Conservation (phyloP, 192 early-diverging fungal genomes). For the Diversispora eburnea region DNA sequence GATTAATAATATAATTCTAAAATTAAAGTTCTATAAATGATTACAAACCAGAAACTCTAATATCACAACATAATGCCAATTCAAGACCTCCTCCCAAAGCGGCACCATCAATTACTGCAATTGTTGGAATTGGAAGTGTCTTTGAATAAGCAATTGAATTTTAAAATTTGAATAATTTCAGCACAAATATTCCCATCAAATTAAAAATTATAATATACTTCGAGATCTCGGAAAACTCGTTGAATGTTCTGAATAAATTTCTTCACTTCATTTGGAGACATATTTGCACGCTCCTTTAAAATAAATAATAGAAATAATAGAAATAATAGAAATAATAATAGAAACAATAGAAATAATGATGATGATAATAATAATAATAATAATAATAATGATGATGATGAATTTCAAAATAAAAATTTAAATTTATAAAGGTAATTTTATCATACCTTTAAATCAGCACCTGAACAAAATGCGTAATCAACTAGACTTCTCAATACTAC, state of each 20-base stretch:
- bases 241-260: constrained; percentile 79
- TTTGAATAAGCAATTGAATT: constrained; percentile 21
- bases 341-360: neutral
- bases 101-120: constrained; percentile 89
- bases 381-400: neutral
- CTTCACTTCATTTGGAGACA: constrained; percentile 73
- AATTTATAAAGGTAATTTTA: neutral
- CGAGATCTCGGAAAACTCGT: constrained; percentile 75
- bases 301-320: neutral
- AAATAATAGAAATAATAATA: neutral
- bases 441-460: constrained; percentile 87
- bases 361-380: neutral
- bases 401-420: too few species aligned
- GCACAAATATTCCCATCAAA: too few species aligned
- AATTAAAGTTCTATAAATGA: neutral
- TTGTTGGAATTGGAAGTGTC: constrained; percentile 87
- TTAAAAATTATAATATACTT: constrained; percentile 39
- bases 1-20: neutral
- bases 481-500: constrained; percentile 79
- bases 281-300: constrained; percentile 71
- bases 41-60: constrained; percentile 74
- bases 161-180: neutral
- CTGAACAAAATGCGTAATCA: constrained; percentile 85
- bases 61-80: constrained; percentile 83
- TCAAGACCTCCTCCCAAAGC: constrained; percentile 93